A percentile compares a stretch with the other conserved stretches of the same genome.
These are phyloP conservation scores for Hypomontagnella monticulosa DNA, from an alignment of 495 filamentous ascomycete genomes.

Conservation along the genomic window DNA sequence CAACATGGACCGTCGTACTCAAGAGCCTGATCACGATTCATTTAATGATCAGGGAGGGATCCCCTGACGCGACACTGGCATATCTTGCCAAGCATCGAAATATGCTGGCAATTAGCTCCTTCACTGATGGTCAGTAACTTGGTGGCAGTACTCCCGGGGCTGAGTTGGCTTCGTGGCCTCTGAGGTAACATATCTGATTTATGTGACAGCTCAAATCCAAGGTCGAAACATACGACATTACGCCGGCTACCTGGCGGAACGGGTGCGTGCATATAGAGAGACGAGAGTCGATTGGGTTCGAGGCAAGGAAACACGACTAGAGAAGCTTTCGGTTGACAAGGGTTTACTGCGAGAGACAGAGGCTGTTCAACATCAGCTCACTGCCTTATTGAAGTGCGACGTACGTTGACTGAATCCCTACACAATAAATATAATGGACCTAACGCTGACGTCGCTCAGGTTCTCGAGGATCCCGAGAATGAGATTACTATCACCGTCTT, in stretches of 20 bases:
- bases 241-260: constrained; percentile 82
- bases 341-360: constrained; percentile 93
- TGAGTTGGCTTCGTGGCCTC: constrained; percentile 2
- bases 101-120: constrained; percentile 85
- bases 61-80: constrained; percentile 84
- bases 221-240: constrained; percentile 95
- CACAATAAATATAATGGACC: background rate
- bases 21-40: constrained; percentile 96
- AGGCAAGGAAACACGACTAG: constrained; percentile 80
- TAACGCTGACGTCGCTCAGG: constrained; percentile 56
- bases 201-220: constrained; percentile 82
- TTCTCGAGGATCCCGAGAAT: constrained; percentile 92
- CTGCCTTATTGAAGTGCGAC: constrained; percentile 86
- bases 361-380: constrained; percentile 87
- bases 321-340: constrained; percentile 89
- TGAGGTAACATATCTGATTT: constrained; percentile 43
- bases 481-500: constrained; percentile 98
- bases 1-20: constrained; percentile 97
- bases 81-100: constrained; percentile 86
- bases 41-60: constrained; percentile 96
- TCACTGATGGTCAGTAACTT: constrained; percentile 82
- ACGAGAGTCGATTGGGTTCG: constrained; percentile 92
- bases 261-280: constrained; percentile 82
- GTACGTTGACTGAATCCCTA: constrained; percentile 59
- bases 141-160: background rate